Evolutionary conservation across 2,329 filamentous ascomycete genomes (phyloP).

Genomic region (Nemania serpens): DNA sequence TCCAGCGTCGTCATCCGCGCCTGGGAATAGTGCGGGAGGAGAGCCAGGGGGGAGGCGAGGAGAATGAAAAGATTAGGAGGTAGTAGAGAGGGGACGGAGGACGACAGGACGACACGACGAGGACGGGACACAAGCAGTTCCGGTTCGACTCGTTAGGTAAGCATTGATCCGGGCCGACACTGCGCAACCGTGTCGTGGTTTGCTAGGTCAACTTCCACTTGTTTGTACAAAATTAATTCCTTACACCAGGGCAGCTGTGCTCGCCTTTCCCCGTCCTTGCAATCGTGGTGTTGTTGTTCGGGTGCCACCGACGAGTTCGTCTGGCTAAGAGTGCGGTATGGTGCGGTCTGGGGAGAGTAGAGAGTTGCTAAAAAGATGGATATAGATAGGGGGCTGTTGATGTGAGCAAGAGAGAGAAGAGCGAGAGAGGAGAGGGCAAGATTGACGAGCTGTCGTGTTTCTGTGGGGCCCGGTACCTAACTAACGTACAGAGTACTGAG

Average conservation of each 20-base stretch:
- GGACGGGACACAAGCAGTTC: not conserved
- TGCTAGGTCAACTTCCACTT: not conserved
- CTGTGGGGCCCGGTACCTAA: not conserved
- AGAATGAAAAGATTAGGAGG: not conserved
- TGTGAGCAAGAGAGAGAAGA: not conserved
- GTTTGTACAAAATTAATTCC: constrained; percentile 3
- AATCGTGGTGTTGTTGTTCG: not conserved
- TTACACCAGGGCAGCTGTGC: not conserved
- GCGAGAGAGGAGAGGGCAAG: not conserved
- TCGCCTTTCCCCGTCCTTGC: not conserved
- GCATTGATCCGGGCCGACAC: constrained; percentile 4
- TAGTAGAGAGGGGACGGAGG: too few relatives aligned
- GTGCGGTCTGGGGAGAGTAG: not conserved
- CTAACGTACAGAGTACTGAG: not conserved
- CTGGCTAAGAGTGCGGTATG: not conserved
- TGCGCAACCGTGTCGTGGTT: not conserved
- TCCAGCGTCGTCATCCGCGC: constrained; percentile 19
- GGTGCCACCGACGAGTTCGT: constrained; percentile 12
- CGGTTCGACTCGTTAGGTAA: constrained; percentile 13
- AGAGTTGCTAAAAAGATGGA: constrained; percentile 9
- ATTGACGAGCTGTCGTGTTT: not conserved
- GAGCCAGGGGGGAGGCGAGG: not conserved
- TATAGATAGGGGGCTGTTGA: constrained; percentile 4
- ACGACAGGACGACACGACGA: too few relatives aligned
- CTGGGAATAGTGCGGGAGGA: constrained; percentile 9